These are phyloP conservation scores for Rhizopogon rudus DNA, from an alignment of 768 basidiomycete genomes.

Conservation along the genomic window DNA sequence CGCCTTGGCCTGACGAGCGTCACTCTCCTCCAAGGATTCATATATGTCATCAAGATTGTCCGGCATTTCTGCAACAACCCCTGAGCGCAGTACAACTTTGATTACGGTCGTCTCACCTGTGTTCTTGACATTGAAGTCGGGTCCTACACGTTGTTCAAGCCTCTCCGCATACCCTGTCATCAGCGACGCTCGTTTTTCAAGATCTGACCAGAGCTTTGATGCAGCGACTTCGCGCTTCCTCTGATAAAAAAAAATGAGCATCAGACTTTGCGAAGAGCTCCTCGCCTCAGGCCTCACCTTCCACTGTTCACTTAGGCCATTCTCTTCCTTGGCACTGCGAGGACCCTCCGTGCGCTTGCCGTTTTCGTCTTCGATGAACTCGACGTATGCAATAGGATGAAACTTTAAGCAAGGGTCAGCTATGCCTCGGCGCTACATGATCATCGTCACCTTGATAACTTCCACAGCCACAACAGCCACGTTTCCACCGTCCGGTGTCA, in stretches of 20 bases:
- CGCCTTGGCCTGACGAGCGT: constrained; percentile 38
- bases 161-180: constrained; percentile 63
- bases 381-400: constrained; percentile 78
- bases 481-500: constrained; percentile 78
- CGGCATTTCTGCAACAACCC: constrained; percentile 19
- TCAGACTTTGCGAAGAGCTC: neutral
- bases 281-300: constrained; percentile 54
- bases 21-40: constrained; percentile 52
- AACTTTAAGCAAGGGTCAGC: constrained; percentile 34
- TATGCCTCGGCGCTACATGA: neutral
- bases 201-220: constrained; percentile 49
- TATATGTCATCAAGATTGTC: constrained; percentile 52
- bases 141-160: constrained; percentile 52
- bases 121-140: constrained; percentile 33
- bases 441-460: constrained; percentile 50
- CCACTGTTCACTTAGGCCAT: constrained; percentile 57
- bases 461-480: constrained; percentile 72
- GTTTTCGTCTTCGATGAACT: constrained; percentile 47
- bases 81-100: neutral
- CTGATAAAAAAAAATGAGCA: constrained; percentile 29
- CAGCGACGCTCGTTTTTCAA: constrained; percentile 49
- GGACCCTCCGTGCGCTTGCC: constrained; percentile 56
- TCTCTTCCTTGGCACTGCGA: constrained; percentile 67
- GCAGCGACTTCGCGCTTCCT: constrained; percentile 53
- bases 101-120: constrained; percentile 31